Percentiles rank a stretch among this genome's conserved stretches.
Conservation (phyloP, 257 asterid genomes). For the Ligustrum vulgare region DNA sequence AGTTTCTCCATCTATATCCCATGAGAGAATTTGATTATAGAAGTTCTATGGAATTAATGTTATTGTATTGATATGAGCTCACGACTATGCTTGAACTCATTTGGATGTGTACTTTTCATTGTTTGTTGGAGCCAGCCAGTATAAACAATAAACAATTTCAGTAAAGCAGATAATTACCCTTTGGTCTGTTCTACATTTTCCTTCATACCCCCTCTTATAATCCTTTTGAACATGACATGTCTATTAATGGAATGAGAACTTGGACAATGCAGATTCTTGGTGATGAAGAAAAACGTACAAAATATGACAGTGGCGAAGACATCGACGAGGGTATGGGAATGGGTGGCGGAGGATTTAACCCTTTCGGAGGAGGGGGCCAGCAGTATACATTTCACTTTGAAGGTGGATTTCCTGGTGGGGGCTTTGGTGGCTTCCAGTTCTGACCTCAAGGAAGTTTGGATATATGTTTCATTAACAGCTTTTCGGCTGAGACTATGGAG, state of each 20-base stretch:
- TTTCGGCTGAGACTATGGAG: conserved; percentile 5
- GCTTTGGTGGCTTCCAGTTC: conserved; percentile 68
- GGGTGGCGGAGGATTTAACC: conserved; percentile 87
- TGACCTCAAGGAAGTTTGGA: conserved; percentile 25
- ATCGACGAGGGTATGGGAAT: conserved; percentile 69
- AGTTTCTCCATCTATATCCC: no score
- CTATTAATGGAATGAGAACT: conserved; percentile 3
- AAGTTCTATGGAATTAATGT: background rate
- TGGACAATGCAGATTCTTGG: conserved; percentile 58
- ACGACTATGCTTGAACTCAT: background rate
- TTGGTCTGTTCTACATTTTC: background rate
- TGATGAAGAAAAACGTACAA: conserved; percentile 81
- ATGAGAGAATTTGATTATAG: background rate
- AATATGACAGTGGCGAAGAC: conserved; percentile 88
- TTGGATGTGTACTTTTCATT: background rate
- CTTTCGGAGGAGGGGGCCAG: conserved; percentile 82
- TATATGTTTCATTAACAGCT: conserved; percentile 18
- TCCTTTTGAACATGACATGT: background rate
- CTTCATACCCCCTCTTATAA: background rate
- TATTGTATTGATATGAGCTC: background rate
- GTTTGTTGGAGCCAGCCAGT: background rate
- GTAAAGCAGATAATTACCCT: background rate
- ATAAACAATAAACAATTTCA: background rate
- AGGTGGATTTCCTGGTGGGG: conserved; percentile 82
- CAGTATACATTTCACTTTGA: conserved; percentile 80